These are phyloP conservation scores for Zymoseptoria brevis DNA, from an alignment of 2,329 filamentous ascomycete species.

Conservation along the genomic window DNA sequence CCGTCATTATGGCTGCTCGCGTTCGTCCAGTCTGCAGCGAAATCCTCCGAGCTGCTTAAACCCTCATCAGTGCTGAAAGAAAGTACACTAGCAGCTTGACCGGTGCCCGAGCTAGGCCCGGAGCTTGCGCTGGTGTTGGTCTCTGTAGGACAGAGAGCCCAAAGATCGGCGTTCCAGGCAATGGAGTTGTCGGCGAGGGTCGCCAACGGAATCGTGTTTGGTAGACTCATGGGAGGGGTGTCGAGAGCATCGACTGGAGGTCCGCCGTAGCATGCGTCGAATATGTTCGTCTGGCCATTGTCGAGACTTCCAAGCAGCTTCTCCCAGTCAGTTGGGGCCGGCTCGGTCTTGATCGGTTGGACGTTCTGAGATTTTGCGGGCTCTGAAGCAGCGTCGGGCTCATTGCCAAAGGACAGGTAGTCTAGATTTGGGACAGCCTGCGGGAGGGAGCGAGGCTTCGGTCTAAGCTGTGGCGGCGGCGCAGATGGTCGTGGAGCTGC, in stretches of 20 bases:
- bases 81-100: conserved; percentile 19
- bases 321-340: conserved; percentile 69
- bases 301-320: conserved; percentile 72
- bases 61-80: conserved; percentile 23
- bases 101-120: conserved; percentile 5
- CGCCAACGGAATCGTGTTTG: conserved; percentile 17
- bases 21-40: conserved; percentile 14
- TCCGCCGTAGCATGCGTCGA: conserved; percentile 71
- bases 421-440: conserved; percentile 36
- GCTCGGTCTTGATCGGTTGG: conserved; percentile 27
- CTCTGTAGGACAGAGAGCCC: conserved; percentile 24
- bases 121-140: conserved; percentile 15
- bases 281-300: conserved; percentile 72
- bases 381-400: conserved; percentile 26
- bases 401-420: conserved; percentile 40
- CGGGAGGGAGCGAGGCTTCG: conserved; percentile 8
- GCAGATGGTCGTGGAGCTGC: conserved; percentile 20
- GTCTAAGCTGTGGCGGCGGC: conserved; percentile 12
- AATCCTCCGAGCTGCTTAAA: conserved; percentile 17
- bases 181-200: conserved; percentile 11
- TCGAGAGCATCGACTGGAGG: conserved; percentile 41
- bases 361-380: conserved; percentile 4
- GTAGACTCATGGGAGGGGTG: conserved; percentile 33
- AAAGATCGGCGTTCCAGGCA: conserved; percentile 24
- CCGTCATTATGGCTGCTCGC: conserved; percentile 8